Conservation (phyloP, 257 asterid genomes). For the Paraleonurus japonicus region DNA sequence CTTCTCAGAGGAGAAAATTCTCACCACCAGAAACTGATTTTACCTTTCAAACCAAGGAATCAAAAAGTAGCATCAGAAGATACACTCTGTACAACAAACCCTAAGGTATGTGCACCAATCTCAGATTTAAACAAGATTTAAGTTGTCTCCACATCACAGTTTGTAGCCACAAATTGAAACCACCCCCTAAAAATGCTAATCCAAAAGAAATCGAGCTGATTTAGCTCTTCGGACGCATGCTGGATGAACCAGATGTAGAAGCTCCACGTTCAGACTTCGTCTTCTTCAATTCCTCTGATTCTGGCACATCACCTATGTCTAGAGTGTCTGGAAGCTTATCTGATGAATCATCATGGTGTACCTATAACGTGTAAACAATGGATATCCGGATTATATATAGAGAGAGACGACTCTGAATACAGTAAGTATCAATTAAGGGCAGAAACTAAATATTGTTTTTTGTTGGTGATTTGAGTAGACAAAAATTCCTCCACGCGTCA, state of each 20-base stretch:
- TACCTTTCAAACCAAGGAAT: constrained; percentile 9
- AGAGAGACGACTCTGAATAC: not conserved
- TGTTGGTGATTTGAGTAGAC: not conserved
- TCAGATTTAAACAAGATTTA: constrained; percentile 1
- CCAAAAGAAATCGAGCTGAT: constrained; percentile 5
- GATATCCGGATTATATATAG: not conserved
- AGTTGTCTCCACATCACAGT: not conserved
- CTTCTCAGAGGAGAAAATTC: not conserved
- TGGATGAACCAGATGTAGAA: constrained; percentile 54
- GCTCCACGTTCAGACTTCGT: constrained; percentile 38
- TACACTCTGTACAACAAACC: constrained; percentile 28
- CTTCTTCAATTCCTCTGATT: constrained; percentile 39
- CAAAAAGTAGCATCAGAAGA: not conserved
- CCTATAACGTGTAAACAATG: constrained; percentile 26
- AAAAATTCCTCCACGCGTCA: not conserved
- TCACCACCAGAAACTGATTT: constrained; percentile 5
- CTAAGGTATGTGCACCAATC: constrained; percentile 17
- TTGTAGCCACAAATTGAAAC: constrained; percentile 20
- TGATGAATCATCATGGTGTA: constrained; percentile 40
- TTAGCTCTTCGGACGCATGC: constrained; percentile 34
- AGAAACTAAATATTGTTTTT: not conserved
- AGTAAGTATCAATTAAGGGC: not conserved
- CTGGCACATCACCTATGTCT: constrained; percentile 88
- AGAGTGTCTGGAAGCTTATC: constrained; percentile 75
- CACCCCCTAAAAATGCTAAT: not conserved